phyloP scores from a whole-genome alignment of 1,139 yeast genomes.

The Magnusiomyces sp. region DNA sequence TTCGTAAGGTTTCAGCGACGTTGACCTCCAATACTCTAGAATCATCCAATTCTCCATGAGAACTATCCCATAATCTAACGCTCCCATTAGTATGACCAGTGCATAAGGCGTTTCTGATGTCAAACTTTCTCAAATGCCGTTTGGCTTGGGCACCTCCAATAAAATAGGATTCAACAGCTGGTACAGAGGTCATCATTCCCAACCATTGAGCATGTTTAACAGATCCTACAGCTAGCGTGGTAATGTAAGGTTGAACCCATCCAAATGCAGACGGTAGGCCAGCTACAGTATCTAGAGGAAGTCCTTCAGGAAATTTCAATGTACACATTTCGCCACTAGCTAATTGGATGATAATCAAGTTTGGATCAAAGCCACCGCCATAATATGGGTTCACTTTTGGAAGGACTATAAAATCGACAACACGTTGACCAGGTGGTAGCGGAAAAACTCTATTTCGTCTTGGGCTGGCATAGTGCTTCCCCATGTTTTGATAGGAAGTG shows the following conservation, averaged over 20 bases:
- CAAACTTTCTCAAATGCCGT: slow-evolving; percentile 48
- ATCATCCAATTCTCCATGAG: slow-evolving; percentile 63
- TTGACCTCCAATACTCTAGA: slow-evolving; percentile 50
- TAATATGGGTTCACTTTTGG: slow-evolving; percentile 46
- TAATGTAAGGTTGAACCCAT: slow-evolving; percentile 70
- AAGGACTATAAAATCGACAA: slow-evolving; percentile 43
- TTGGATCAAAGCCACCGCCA: slow-evolving; percentile 30
- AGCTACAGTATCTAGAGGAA: slow-evolving; percentile 46
- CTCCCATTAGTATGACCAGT: slow-evolving; percentile 81
- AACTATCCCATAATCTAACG: slow-evolving; percentile 72
- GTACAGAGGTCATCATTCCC: slow-evolving; percentile 50
- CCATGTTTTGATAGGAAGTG: slow-evolving; percentile 78
- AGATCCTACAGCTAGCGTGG: slow-evolving; percentile 43
- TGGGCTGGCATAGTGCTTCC: slow-evolving; percentile 64
- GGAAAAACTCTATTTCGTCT: slow-evolving; percentile 48
- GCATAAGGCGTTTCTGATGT: slow-evolving; percentile 54
- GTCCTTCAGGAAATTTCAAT: slow-evolving; percentile 49
- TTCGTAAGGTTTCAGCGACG: slow-evolving; percentile 41
- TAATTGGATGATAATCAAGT: slow-evolving; percentile 47
- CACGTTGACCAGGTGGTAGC: slow-evolving; percentile 35
- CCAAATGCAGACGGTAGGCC: slow-evolving; percentile 71
- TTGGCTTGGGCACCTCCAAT: slow-evolving; percentile 72
- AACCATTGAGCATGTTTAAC: slow-evolving; percentile 66
- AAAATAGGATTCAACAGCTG: slow-evolving; percentile 33
- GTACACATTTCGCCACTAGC: slow-evolving; percentile 51